phyloP scores from a whole-genome alignment of 345 rosid species.

The Eucalyptus leucophloia region DNA sequence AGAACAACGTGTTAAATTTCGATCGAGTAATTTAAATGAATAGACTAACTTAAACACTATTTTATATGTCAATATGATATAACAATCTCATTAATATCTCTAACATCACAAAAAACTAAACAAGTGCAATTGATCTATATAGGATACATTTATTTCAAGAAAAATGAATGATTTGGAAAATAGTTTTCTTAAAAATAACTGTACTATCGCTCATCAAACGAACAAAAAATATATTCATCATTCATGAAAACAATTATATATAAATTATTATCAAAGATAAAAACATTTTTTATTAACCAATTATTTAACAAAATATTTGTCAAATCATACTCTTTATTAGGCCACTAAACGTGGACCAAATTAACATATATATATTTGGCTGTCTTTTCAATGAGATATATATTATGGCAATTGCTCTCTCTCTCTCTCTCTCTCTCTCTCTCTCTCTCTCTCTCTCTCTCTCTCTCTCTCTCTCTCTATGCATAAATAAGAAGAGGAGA shows the following conservation, averaged over 20 bases:
- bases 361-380: not conserved
- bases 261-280: not conserved
- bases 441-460: not conserved
- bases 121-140: too few species aligned
- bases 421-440: not conserved
- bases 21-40: too few species aligned
- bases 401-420: not conserved
- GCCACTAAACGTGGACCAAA: not conserved
- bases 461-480: not conserved
- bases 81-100: not conserved
- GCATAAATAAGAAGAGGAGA: not conserved
- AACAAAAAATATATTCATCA: not conserved
- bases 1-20: too few species aligned
- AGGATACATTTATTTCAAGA: accelerated
- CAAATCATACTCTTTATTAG: too few species aligned
- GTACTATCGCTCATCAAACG: accelerated
- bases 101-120: not conserved
- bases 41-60: not conserved
- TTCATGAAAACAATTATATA: not conserved
- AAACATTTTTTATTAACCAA: not conserved
- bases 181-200: not conserved
- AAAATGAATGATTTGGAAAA: not conserved
- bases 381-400: not conserved
- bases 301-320: too few species aligned
- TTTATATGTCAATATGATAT: not conserved